Base-by-base conservation (phyloP, 2,329 filamentous ascomycete genomes). In the Arthrobotrys iridis region DNA sequence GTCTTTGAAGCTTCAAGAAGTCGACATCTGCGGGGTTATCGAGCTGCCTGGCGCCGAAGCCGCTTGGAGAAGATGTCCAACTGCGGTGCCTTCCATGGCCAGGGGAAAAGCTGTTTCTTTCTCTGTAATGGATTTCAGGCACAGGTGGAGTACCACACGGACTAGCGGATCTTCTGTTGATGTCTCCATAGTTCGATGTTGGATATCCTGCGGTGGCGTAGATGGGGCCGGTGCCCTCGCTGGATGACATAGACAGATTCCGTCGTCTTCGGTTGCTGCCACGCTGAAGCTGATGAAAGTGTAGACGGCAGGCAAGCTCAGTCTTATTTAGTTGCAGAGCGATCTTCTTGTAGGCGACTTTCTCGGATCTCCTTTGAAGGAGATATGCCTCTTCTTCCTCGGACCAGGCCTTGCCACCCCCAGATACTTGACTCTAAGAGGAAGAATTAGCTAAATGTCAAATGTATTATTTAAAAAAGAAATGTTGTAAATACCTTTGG, bases 301-400 rank as follows among this genome's bases (percentile, higher is more conserved):
- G 92, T 77, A 96, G 87, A 77, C 92, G 91, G 83, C 92, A 96
- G 52, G 92, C 92, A 73, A 95, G 85, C 84, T 95, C 92, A 0
- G 92, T 95, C 85, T 95, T 96, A 83, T 93, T 92, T 78, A 95
- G 84, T 79, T 93, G 90, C 72, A 90, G 88, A 71, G 92, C 92
- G 81, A 95, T 95, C 81, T 94, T 91, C 85, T 94, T 95, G 83
- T 95, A 95, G 0, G 92, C 92, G 89, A 94, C 93, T 84, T 94
- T 94, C 80, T 93, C 91, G 80, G 92, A 87, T 71, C 92, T 90
- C 75, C 91, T 93, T 83, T 93, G 91, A 76, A 95, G 87, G 64
- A 95, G 89, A 82, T 94, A 95, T 70, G 89, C 87, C 83, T 95
- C 92, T 91, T 93, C 91, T 82, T 93, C 91, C 81, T 93, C 91